Percentiles rank a stretch among this genome's conserved stretches.
phyloP scores from a whole-genome alignment of 164 flowering plant species.

The Piper betle region DNA sequence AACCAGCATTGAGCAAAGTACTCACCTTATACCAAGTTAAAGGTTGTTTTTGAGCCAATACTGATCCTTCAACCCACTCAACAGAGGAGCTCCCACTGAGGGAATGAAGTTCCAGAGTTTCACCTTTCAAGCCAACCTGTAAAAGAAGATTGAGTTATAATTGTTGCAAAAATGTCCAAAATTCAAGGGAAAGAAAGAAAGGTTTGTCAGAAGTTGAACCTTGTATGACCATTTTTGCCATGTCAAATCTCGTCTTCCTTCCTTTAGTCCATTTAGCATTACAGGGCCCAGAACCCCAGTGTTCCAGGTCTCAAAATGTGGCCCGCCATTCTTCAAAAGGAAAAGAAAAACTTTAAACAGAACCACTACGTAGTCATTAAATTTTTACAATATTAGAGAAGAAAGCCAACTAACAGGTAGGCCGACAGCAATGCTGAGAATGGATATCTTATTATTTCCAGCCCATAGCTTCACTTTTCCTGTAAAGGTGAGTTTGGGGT shows the following conservation, averaged over 20 bases:
- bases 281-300: slow-evolving; percentile 98
- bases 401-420: slow-evolving; percentile 58
- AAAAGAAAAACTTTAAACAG: neutral
- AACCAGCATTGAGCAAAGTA: slow-evolving; percentile 8
- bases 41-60: slow-evolving; percentile 47
- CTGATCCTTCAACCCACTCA: slow-evolving; percentile 64
- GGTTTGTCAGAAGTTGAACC: slow-evolving; percentile 25
- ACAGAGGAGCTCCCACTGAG: slow-evolving; percentile 65
- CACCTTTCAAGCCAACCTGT: slow-evolving; percentile 89
- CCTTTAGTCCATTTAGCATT: slow-evolving; percentile 58
- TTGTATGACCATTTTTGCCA: slow-evolving; percentile 89
- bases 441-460: slow-evolving; percentile 74
- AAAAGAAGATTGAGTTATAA: neutral
- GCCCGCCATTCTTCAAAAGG: slow-evolving; percentile 55
- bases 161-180: neutral
- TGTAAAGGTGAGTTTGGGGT: slow-evolving; percentile 60
- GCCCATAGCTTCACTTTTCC: slow-evolving; percentile 38
- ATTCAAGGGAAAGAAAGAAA: slow-evolving; percentile 7
- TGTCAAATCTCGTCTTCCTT: slow-evolving; percentile 68
- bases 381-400: neutral
- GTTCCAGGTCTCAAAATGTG: slow-evolving; percentile 83
- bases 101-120: slow-evolving; percentile 54
- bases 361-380: neutral
- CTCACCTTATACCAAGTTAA: slow-evolving; percentile 93
- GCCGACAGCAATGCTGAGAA: slow-evolving; percentile 79